Percentiles rank a stretch among this genome's conserved stretches.
phyloP scores from a whole-genome alignment of 169 alveolate genomes.

The Cryptosporidium sp. region DNA sequence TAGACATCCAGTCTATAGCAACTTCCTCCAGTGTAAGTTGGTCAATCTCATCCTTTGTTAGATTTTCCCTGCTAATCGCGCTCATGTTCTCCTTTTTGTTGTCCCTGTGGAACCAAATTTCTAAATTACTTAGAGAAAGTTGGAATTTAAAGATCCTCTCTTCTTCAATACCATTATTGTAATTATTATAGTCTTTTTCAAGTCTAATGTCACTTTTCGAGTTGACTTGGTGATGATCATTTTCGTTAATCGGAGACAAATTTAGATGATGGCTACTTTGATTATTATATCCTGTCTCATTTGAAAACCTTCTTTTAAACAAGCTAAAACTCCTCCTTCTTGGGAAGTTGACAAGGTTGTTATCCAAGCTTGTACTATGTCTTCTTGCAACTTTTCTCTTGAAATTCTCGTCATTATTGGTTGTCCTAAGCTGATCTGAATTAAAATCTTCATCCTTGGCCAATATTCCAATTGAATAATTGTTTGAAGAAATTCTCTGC shows the following conservation, averaged over 20 bases:
- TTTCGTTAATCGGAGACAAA: not conserved
- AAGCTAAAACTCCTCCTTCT: constrained; percentile 45
- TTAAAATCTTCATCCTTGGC: not conserved
- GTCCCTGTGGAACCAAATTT: constrained; percentile 71
- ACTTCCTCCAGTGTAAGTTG: constrained; percentile 64
- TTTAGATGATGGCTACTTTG: not conserved
- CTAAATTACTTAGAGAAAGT: constrained; percentile 27
- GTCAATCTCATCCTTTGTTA: constrained; percentile 14
- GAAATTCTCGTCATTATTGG: not conserved
- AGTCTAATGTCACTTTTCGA: not conserved
- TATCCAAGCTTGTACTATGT: constrained; percentile 5
- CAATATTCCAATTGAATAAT: not conserved
- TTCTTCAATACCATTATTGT: not conserved
- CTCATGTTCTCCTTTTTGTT: not conserved
- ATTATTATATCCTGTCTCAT: not conserved
- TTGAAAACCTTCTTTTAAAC: constrained; percentile 30
- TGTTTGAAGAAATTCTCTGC: constrained; percentile 11
- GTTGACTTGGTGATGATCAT: not conserved
- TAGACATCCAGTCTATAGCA: constrained; percentile 65
- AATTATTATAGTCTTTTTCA: not conserved
- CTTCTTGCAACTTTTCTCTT: not conserved
- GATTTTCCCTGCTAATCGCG: not conserved
- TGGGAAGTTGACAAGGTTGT: not conserved
- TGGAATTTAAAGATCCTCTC: constrained; percentile 16
- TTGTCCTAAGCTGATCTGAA: not conserved